Conservation (phyloP, 345 rosid genomes). For the Linum usitatissimum region DNA sequence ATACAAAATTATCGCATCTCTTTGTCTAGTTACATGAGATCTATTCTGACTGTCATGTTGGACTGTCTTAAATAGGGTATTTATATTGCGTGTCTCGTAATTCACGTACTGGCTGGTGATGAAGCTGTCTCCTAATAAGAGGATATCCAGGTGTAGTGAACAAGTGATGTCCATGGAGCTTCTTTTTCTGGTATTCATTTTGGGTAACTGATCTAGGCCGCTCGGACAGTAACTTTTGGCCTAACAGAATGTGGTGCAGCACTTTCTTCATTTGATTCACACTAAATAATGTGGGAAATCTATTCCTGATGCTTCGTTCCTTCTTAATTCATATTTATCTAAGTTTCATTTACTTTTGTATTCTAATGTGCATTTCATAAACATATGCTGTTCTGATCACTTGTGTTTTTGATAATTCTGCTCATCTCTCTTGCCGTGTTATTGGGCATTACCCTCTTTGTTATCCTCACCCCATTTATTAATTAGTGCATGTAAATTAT, state of each 20-base stretch:
- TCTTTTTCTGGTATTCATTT: constrained; percentile 32
- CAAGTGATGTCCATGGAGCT: constrained; percentile 51
- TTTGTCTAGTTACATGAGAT: constrained; percentile 33
- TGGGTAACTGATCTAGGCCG: constrained; percentile 32
- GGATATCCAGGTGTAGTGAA: constrained; percentile 67
- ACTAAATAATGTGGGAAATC: constrained; percentile 7
- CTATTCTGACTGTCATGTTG: constrained; percentile 49
- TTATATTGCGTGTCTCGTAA: constrained; percentile 66
- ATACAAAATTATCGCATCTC: constrained; percentile 26
- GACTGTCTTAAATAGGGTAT: constrained; percentile 78
- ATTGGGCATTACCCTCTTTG: background rate
- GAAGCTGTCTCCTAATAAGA: constrained; percentile 79
- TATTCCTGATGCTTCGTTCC: constrained; percentile 4
- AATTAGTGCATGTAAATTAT: background rate
- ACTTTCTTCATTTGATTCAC: constrained; percentile 14
- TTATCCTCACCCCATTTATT: background rate
- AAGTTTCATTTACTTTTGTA: background rate
- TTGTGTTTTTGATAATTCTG: background rate
- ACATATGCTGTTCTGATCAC: background rate
- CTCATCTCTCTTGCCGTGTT: background rate
- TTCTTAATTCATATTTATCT: background rate
- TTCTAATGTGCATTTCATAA: background rate
- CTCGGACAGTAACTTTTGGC: constrained; percentile 21
- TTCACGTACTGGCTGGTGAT: constrained; percentile 63
- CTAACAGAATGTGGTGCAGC: constrained; percentile 8